phyloP scores from a whole-genome alignment of 495 filamentous ascomycete species.

The Penicillium verhagenii region DNA sequence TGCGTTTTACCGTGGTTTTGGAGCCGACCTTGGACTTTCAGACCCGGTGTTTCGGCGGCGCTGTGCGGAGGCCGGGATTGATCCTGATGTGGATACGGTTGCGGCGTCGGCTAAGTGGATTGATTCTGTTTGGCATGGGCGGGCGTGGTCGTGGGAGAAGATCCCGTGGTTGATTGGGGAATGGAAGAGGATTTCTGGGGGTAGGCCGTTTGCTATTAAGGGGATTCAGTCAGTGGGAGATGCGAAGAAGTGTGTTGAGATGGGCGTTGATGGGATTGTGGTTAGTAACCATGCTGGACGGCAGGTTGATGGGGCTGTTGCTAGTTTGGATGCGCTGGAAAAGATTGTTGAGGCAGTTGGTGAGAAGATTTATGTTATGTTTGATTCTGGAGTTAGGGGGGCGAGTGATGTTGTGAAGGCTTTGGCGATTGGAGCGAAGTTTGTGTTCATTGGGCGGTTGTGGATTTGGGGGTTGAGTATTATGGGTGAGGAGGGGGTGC shows the following conservation, averaged over 20 bases:
- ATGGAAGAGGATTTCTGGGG: conserved; percentile 53
- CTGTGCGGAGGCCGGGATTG: conserved; percentile 49
- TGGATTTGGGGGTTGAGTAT: conserved; percentile 63
- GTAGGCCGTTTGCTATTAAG: conserved; percentile 56
- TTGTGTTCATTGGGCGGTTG: conserved; percentile 61
- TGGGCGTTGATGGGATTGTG: neutral
- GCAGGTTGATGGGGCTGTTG: conserved; percentile 60
- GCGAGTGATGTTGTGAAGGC: conserved; percentile 62
- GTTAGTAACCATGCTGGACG: conserved; percentile 31
- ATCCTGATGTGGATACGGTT: conserved; percentile 48
- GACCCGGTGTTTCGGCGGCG: conserved; percentile 59
- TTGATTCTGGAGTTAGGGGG: conserved; percentile 59
- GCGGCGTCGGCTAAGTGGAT: conserved; percentile 60
- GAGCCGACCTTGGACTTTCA: conserved; percentile 53
- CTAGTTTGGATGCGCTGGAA: conserved; percentile 59
- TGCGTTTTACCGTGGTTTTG: conserved; percentile 59
- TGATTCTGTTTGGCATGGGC: conserved; percentile 62
- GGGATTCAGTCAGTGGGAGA: conserved; percentile 55
- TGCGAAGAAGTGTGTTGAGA: conserved; percentile 23
- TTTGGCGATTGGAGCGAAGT: conserved; percentile 61
- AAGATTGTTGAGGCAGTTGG: conserved; percentile 55
- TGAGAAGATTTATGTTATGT: conserved; percentile 52
- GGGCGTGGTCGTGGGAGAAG: conserved; percentile 59
- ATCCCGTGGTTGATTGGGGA: conserved; percentile 53
- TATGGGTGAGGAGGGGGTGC: conserved; percentile 58